Percentiles rank a stretch among this genome's conserved stretches.
Conservation (phyloP, 805 yeast species). For the Lachancea cidri region DNA sequence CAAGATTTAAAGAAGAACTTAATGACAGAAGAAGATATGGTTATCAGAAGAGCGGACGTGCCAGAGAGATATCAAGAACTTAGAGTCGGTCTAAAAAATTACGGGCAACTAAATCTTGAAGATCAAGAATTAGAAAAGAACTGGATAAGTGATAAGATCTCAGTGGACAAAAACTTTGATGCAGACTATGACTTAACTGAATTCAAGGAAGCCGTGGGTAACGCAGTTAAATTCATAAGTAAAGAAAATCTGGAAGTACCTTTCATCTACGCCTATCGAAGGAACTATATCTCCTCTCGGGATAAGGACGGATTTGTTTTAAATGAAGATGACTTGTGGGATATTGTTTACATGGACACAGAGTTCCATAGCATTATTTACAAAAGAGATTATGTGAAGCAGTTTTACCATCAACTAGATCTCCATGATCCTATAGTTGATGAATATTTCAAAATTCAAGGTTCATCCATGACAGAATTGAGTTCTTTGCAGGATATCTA, state of each 20-base stretch:
- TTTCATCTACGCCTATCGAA: conserved; percentile 90
- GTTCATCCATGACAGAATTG: conserved; percentile 58
- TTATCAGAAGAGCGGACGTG: conserved; percentile 76
- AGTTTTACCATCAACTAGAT: conserved; percentile 49
- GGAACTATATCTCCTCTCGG: conserved; percentile 63
- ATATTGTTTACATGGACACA: conserved; percentile 77
- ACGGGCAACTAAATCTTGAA: conserved; percentile 56
- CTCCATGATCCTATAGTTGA: conserved; percentile 53
- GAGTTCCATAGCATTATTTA: conserved; percentile 82
- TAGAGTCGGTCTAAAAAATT: conserved; percentile 58
- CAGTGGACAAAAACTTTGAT: conserved; percentile 47
- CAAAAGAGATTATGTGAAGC: conserved; percentile 59
- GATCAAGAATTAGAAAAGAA: conserved; percentile 68
- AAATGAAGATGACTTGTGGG: conserved; percentile 87
- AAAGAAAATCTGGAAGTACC: conserved; percentile 87
- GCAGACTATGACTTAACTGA: conserved; percentile 40
- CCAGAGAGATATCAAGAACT: conserved; percentile 89
- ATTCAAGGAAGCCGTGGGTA: conserved; percentile 64
- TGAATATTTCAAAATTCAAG: conserved; percentile 51
- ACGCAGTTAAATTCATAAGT: conserved; percentile 64
- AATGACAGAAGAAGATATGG: conserved; percentile 88
- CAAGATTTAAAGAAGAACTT: conserved; percentile 86
- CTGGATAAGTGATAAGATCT: conserved; percentile 72
- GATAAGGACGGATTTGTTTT: conserved; percentile 42
- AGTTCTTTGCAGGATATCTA: conserved; percentile 64